Evolutionary conservation across 1,139 yeast species (phyloP), one percentile per base, ranked within the genome.

Genomic region (Sugiyamaella grinbergsii): DNA sequence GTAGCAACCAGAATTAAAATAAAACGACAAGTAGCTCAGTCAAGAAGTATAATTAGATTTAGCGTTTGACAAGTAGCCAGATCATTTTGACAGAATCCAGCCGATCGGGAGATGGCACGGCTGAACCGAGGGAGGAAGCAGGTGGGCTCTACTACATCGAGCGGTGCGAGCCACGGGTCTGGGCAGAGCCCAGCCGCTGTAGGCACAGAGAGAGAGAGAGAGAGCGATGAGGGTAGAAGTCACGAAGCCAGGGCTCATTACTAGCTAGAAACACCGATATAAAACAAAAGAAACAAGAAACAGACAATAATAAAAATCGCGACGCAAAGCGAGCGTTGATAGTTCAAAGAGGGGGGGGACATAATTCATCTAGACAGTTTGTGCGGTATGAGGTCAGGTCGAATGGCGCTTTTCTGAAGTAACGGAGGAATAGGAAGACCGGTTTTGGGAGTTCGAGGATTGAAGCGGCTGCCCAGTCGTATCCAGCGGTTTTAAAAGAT

Each of bases 401-500:
- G 29, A 31, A 10, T 31, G 45, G n/a, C 45, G 45, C 36, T 41
- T 41, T 15, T 41, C 45, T 10, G 45, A 41, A 4, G 31, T 18
- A 8, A 31, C 11, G 6, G 36, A 16, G 13, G 24, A n/a, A 22
- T 11, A 20, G 16, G 40, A 18, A 11, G 40, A 10, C 8, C 37
- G 22, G 16, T 13, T 40, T 5, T 19, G 4, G 18, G 33, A 26
- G 13, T 29, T 40, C 24, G 19, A 13, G 6, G 38, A 24, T n/a
- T 38, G 39, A n/a, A 43, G 8, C 11, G 52, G 18, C 18, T 44
- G 37, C 1, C 54, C 54, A 11, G 36, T 40, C 11, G 42, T 46
- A 40, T 51, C 49, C 22, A 49, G 28, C 7, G 96, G 95, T 66
- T 87, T 86, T 56, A 88, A 72, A 59, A 88, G 73, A 64, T 88